These are phyloP conservation scores for Dictyostelium purpureum DNA, from an alignment of 78 protist genomes.

Conservation along the genomic window DNA sequence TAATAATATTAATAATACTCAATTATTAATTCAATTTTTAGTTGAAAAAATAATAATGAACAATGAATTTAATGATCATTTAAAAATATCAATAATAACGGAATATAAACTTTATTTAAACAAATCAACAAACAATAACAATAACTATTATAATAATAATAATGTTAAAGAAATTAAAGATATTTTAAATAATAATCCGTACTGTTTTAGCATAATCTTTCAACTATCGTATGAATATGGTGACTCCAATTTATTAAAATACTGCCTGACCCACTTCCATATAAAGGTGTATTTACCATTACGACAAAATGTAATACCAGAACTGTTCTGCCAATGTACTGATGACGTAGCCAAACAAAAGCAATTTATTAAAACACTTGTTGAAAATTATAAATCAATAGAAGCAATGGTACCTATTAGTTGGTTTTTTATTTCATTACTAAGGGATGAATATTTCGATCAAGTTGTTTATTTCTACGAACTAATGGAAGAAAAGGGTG, in stretches of 20 bases:
- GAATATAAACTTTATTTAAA: too few species aligned
- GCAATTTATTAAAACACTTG: background rate
- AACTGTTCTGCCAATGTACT: background rate
- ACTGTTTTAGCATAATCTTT: background rate
- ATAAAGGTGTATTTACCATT: background rate
- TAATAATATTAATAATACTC: background rate
- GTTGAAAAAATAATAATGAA: background rate
- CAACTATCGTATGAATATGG: background rate
- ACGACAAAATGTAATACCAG: background rate
- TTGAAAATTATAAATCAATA: background rate
- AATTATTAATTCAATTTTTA: background rate
- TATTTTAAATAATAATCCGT: background rate
- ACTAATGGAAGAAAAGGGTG: background rate
- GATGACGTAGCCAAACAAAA: background rate
- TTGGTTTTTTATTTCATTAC: background rate
- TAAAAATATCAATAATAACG: background rate
- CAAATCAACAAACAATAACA: too few species aligned
- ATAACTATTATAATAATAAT: background rate
- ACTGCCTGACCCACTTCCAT: background rate
- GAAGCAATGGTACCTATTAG: background rate
- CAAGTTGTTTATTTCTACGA: background rate
- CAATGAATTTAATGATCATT: background rate
- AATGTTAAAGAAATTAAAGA: background rate
- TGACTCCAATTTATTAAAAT: background rate
- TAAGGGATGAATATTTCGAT: background rate